Conservation (phyloP, 2,329 filamentous ascomycete species). For the Trichoderma koningii region DNA sequence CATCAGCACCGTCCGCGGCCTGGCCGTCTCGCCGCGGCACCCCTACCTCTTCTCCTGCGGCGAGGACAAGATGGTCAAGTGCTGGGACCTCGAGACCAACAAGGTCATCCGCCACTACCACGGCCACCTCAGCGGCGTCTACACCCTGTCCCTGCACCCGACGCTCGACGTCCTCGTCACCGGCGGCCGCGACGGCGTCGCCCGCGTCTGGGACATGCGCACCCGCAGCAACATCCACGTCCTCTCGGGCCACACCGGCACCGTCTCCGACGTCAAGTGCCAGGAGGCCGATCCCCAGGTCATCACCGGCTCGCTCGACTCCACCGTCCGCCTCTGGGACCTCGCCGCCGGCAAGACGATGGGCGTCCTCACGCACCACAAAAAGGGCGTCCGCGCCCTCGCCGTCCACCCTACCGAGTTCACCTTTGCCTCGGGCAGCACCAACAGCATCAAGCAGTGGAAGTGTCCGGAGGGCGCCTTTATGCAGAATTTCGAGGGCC, state of each 20-base stretch:
- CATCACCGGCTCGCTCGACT: conserved; percentile 89
- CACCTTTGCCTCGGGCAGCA: conserved; percentile 91
- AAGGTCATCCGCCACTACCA: conserved; percentile 98
- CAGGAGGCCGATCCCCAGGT: conserved; percentile 97
- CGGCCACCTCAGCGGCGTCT: conserved; percentile 93
- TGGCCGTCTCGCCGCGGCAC: conserved; percentile 89
- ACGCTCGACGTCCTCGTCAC: conserved; percentile 94
- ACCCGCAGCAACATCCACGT: conserved; percentile 96
- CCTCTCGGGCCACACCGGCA: conserved; percentile 84
- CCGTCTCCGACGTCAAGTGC: conserved; percentile 84
- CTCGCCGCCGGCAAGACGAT: conserved; percentile 94
- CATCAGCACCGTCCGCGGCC: conserved; percentile 87
- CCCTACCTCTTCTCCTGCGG: conserved; percentile 97
- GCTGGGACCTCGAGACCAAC: conserved; percentile 99
- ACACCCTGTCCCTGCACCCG: conserved; percentile 89
- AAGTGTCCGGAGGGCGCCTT: conserved; percentile 97
- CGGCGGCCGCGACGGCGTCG: conserved; percentile 90
- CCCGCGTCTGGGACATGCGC: conserved; percentile 97
- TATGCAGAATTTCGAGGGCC: conserved; percentile 98
- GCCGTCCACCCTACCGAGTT: conserved; percentile 88
- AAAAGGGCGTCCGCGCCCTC: conserved; percentile 89
- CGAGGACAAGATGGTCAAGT: conserved; percentile 99
- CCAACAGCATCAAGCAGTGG: conserved; percentile 97
- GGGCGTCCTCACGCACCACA: conserved; percentile 95
- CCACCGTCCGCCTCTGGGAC: conserved; percentile 91